These are phyloP conservation scores for Trametes pubescens DNA, from an alignment of 1,284 basidiomycete genomes.

Conservation along the genomic window DNA sequence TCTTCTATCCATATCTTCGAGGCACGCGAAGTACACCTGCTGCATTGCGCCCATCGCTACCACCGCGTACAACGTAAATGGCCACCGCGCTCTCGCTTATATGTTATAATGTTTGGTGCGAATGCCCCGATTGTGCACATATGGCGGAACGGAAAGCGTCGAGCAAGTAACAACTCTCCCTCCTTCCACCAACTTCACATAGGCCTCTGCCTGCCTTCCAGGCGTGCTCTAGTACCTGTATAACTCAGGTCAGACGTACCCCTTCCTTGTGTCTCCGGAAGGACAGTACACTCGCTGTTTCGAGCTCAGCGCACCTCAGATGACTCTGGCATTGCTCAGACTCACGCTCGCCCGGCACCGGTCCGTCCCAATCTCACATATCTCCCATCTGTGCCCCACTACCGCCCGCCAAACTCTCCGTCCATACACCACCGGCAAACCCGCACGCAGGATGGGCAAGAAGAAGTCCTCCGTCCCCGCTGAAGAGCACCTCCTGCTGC, in stretches of 20 bases:
- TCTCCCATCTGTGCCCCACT: not conserved
- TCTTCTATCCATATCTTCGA: not conserved
- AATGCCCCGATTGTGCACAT: no score
- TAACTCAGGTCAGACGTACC: no score
- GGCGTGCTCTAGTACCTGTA: no score
- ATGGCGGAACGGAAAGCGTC: no score
- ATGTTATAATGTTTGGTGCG: no score
- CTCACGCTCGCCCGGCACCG: constrained; percentile 18
- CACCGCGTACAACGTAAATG: not conserved
- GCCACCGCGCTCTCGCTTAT: no score
- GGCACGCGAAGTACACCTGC: not conserved
- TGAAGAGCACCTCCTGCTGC: constrained; percentile 41
- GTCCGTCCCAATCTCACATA: constrained; percentile 11
- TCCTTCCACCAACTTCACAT: not conserved
- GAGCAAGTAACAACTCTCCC: not conserved
- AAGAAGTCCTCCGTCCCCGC: constrained; percentile 39
- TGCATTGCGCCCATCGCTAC: no score
- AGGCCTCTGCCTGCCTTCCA: not conserved
- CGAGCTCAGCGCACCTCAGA: not conserved
- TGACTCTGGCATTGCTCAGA: constrained; percentile 14
- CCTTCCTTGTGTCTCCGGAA: no score
- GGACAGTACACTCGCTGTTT: not conserved
- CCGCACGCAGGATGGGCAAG: constrained; percentile 41
- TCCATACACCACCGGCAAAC: constrained; percentile 1
- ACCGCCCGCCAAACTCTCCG: not conserved